Evolutionary conservation across 2,329 filamentous ascomycete species (phyloP), one percentile per base, ranked within the genome.

Genomic region (Trichoderma brevicompactum): DNA sequence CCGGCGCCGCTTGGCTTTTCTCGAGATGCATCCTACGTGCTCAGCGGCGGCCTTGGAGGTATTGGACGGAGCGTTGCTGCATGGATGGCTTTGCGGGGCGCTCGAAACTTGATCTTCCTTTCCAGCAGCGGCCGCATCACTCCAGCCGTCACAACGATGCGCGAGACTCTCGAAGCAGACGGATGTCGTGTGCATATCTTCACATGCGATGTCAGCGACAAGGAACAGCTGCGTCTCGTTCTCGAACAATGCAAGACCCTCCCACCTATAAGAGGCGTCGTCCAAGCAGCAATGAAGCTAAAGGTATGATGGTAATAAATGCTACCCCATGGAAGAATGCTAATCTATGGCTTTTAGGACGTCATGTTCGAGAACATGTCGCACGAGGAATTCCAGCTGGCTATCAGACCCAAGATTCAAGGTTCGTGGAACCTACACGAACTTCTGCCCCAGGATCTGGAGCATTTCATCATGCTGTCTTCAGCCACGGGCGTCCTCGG

Each of bases 391-490:
- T 81, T 75, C 40, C 50, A 43, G 52, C 13, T 43, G 74, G 72
- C 71, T 7, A 64, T 75, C 0, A 58, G 61, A 15, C 75, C 77
- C 32, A 78, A 78, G 64, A 70, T 78, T 0, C 60, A 71, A 2
- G 76, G 76, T 3, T 71, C 68, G 7, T 66, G 60, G 19, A 71
- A 76, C 43, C 66, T 78, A 0, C 72, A 78, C 56, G 72, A 79
- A 44, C 76, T 78, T 3, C 74, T 83, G 3, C 69, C 72, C 19
- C 70, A 72, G 49, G 40, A 40, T 34, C 10, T 78, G 7, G 74
- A 77, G 65, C 79, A 81, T 69, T 80, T 78, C 67, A 54, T 75
- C 34, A 65, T 75, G 64, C 67, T 76, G 0, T 76, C 75, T 7
- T 80, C 78, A 8, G 65, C 75, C 23, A 69, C 71, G 0, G 74